A percentile compares a stretch with the other conserved stretches of the same genome.
These are phyloP conservation scores for Diaporthe eres DNA, from an alignment of 2,329 filamentous ascomycete species.

Conservation along the genomic window DNA sequence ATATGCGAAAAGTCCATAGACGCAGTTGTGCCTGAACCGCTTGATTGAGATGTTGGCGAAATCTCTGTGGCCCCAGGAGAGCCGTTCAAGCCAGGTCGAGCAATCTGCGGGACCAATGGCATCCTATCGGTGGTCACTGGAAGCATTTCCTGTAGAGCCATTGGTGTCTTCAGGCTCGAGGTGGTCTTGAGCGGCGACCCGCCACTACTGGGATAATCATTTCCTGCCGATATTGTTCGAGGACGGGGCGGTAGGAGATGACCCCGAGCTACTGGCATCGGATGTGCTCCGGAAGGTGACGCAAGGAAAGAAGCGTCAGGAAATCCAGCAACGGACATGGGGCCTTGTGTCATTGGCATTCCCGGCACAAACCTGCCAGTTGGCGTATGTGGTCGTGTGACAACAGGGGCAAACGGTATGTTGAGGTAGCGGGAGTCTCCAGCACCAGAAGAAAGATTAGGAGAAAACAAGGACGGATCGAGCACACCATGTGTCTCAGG, in stretches of 20 bases:
- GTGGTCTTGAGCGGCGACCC: background rate
- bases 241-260: too few relatives aligned
- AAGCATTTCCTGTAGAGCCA: background rate
- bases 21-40: background rate
- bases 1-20: constrained; percentile 7
- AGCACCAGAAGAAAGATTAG: background rate
- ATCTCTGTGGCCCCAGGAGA: background rate
- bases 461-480: background rate
- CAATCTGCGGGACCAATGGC: background rate
- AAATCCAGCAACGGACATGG: background rate
- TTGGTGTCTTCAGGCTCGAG: background rate
- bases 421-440: background rate
- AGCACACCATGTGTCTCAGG: too few relatives aligned
- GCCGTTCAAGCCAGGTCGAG: background rate
- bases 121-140: background rate
- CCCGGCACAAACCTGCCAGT: background rate
- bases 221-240: background rate
- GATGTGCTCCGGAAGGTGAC: background rate
- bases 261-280: background rate
- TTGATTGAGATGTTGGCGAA: constrained; percentile 14
- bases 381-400: background rate
- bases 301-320: background rate
- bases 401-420: background rate
- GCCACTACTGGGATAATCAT: too few relatives aligned
- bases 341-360: background rate